Evolutionary conservation across 1,284 basidiomycete species (phyloP).

Genomic region (Puccinia triticina): DNA sequence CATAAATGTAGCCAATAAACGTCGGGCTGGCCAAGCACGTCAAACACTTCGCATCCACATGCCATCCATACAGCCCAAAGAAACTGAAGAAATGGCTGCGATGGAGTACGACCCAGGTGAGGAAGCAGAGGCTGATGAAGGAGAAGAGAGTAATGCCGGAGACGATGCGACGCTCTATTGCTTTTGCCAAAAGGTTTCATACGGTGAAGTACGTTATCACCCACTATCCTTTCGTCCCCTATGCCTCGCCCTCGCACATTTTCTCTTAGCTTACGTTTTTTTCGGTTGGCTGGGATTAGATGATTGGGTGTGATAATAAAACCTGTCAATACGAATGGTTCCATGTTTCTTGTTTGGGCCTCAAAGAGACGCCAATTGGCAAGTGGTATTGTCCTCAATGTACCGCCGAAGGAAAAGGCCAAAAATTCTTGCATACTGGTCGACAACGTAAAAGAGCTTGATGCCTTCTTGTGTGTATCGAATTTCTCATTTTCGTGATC

Average conservation of each 20-base stretch:
- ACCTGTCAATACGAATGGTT: conserved; percentile 51
- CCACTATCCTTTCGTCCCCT: background rate
- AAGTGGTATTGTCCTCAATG: conserved; percentile 50
- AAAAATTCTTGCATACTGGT: conserved; percentile 35
- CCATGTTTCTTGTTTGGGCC: conserved; percentile 40
- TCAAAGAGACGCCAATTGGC: conserved; percentile 48
- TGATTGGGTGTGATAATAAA: conserved; percentile 52
- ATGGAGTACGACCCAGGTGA: conserved; percentile 19
- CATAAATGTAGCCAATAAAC: conserved; percentile 30
- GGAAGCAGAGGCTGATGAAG: conserved; percentile 32
- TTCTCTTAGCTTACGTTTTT: background rate
- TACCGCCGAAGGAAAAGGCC: conserved; percentile 29
- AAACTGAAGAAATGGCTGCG: conserved; percentile 6
- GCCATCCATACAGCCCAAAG: conserved; percentile 22
- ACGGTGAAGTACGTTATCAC: conserved; percentile 35
- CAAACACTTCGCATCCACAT: conserved; percentile 29
- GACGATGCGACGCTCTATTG: conserved; percentile 49
- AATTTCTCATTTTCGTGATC: background rate
- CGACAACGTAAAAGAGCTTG: conserved; percentile 37
- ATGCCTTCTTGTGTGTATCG: background rate
- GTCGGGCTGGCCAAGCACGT: conserved; percentile 23
- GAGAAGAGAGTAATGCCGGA: conserved; percentile 43
- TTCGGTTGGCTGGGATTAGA: conserved; percentile 15
- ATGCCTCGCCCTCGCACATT: background rate
- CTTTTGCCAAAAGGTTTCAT: conserved; percentile 50